Conservation (phyloP, 2,329 filamentous ascomycete genomes). For the Pseudocercospora macadamiae region DNA sequence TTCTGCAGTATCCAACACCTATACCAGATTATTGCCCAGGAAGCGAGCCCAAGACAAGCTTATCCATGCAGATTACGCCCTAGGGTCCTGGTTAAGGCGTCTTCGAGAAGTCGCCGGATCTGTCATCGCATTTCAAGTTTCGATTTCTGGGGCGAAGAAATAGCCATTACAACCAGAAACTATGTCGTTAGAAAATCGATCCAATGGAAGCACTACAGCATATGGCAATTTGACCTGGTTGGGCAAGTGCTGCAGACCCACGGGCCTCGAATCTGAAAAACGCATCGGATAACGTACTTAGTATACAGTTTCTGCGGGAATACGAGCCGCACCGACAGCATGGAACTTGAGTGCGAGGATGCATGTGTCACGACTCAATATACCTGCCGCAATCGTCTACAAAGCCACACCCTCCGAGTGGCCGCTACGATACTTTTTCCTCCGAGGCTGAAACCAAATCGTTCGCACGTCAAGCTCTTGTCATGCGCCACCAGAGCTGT, state of each 20-base stretch:
- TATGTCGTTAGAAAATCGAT: too few relatives aligned
- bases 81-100: background rate
- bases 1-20: too few relatives aligned
- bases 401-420: background rate
- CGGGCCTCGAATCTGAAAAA: background rate
- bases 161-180: too few relatives aligned
- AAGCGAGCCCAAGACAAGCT: background rate
- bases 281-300: too few relatives aligned
- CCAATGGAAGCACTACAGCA: too few relatives aligned
- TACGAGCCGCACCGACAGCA: background rate
- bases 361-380: background rate
- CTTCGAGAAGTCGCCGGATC: background rate
- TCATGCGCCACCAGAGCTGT: too few relatives aligned
- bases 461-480: too few relatives aligned
- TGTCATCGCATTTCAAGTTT: too few relatives aligned
- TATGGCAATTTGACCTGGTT: too few relatives aligned
- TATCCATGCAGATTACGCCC: background rate
- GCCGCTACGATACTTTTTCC: background rate
- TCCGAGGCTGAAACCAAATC: background rate
- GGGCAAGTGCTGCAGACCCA: too few relatives aligned
- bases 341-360: background rate
- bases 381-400: background rate
- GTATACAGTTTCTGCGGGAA: too few relatives aligned
- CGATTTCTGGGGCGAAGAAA: too few relatives aligned
- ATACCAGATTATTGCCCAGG: background rate